These are phyloP conservation scores for Umbellularia californica DNA, from an alignment of 164 flowering plant species.

Conservation along the genomic window DNA sequence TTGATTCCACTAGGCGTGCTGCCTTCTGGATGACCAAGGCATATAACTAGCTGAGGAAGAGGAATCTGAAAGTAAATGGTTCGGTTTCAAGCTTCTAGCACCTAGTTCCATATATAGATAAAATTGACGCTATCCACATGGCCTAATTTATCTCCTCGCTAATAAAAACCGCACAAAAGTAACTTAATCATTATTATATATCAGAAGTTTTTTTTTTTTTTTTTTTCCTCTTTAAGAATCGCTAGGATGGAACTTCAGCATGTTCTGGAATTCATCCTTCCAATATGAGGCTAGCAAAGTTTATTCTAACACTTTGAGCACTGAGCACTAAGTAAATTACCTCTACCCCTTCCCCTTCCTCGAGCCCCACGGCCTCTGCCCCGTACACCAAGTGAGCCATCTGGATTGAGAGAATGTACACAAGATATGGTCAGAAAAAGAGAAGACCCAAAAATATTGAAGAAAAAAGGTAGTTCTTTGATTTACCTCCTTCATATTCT, in stretches of 20 bases:
- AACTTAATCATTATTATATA: background rate
- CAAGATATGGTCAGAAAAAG: background rate
- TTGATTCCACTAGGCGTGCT: background rate
- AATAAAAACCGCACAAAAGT: background rate
- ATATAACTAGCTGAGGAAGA: background rate
- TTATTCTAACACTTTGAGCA: background rate
- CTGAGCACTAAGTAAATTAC: background rate
- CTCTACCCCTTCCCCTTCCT: conserved; percentile 35
- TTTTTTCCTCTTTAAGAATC: background rate
- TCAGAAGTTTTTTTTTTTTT: background rate
- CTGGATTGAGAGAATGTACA: conserved; percentile 11
- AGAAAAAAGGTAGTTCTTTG: background rate
- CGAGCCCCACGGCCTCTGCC: conserved; percentile 40
- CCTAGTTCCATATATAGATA: background rate
- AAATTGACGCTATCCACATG: too few relatives aligned
- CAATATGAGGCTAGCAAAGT: background rate
- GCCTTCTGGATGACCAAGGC: background rate
- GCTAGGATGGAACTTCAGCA: background rate
- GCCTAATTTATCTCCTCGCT: background rate
- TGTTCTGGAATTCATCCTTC: background rate
- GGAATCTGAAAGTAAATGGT: background rate
- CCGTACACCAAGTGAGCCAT: conserved; percentile 29
- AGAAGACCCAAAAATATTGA: background rate
- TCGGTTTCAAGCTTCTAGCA: background rate
- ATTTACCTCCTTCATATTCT: conserved; percentile 55